These are phyloP conservation scores for Zelopaecilomyces penicillatus DNA, from an alignment of 2,329 filamentous ascomycete species.

Conservation along the genomic window DNA sequence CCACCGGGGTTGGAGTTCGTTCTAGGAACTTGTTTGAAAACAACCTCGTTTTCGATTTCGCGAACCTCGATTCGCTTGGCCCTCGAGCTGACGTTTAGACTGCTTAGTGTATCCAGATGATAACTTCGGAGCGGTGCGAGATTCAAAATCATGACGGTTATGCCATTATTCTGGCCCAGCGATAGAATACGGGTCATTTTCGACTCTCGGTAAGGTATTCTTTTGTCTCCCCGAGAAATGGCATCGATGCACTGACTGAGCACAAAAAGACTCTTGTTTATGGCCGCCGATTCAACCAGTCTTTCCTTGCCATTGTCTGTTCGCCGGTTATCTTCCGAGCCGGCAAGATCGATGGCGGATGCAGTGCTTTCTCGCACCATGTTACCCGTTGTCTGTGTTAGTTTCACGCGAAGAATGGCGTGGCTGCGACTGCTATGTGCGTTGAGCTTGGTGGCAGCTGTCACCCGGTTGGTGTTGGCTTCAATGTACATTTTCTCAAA, in stretches of 20 bases:
- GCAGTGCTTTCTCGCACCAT: slow-evolving; percentile 69
- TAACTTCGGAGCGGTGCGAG: slow-evolving; percentile 86
- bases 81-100: slow-evolving; percentile 86
- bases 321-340: slow-evolving; percentile 88
- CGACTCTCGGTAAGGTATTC: slow-evolving; percentile 88
- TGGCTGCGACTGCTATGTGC: slow-evolving; percentile 85
- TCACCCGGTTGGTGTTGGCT: slow-evolving; percentile 83
- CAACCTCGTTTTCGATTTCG: slow-evolving; percentile 90
- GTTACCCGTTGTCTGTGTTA: slow-evolving; percentile 66
- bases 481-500: slow-evolving; percentile 88
- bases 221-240: slow-evolving; percentile 64
- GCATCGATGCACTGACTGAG: slow-evolving; percentile 92
- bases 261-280: slow-evolving; percentile 96
- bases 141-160: slow-evolving; percentile 95
- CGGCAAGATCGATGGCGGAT: slow-evolving; percentile 89
- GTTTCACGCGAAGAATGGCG: slow-evolving; percentile 82
- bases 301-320: slow-evolving; percentile 92
- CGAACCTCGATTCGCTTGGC: slow-evolving; percentile 95
- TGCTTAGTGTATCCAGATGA: slow-evolving; percentile 87
- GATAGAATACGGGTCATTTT: slow-evolving; percentile 96
- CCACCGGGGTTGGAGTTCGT: slow-evolving; percentile 32
- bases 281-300: slow-evolving; percentile 88
- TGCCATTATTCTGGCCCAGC: slow-evolving; percentile 86
- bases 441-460: slow-evolving; percentile 85
- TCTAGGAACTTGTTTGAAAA: slow-evolving; percentile 68